Evolutionary conservation across 306 rosid genomes (phyloP), one percentile per base, ranked within the genome.

Genomic region (Ochetophila trinervis): DNA sequence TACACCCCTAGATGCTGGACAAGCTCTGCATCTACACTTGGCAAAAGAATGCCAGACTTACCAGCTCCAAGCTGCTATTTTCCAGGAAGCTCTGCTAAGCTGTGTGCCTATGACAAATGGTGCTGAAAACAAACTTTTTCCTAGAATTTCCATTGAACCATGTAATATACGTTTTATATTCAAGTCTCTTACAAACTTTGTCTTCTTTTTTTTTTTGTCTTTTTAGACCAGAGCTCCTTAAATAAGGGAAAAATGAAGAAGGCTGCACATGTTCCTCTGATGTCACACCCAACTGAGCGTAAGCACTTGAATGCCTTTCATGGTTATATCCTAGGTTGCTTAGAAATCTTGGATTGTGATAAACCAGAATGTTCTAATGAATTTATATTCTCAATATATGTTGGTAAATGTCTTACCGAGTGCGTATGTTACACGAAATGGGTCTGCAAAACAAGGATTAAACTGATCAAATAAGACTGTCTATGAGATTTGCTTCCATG

Each of bases 231-330:
- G 68, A 75, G 75, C 73, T 57, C 65, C 72, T 54, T 51, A 52
- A 53, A 70, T 45, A 56, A 63, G 53, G 74, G 63, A 76, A 77
- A 49, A 78, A 32, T 78, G 84, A 92, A 89, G 75, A 87, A 80
- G 79, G 69, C 60, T 79, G 69, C 88, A 60, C 84, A 92, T 77
- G 76, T 82, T 62, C 84, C 81, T 54, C 84, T 92, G 50, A 65
- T 82, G 82, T 85, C 85, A 37, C 89, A 95, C 68, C 93, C 98
- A 70, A 92, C 95, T 44, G 98, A 89, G 70, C 95, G 96, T 92
- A 74, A 92, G 98, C 83, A 55, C 44, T 62, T 5, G 20, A 20
- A 17, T 77, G 19, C 48, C 55, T 37, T 75, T 47, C 27, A 13
- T 51, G 21, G 21, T 53, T 19, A 10, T 36, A 36, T 15, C 3